Evolutionary conservation across 495 filamentous ascomycete species (phyloP), one percentile per base, ranked within the genome.

Genomic region (Friedmanniomyces simplex): DNA sequence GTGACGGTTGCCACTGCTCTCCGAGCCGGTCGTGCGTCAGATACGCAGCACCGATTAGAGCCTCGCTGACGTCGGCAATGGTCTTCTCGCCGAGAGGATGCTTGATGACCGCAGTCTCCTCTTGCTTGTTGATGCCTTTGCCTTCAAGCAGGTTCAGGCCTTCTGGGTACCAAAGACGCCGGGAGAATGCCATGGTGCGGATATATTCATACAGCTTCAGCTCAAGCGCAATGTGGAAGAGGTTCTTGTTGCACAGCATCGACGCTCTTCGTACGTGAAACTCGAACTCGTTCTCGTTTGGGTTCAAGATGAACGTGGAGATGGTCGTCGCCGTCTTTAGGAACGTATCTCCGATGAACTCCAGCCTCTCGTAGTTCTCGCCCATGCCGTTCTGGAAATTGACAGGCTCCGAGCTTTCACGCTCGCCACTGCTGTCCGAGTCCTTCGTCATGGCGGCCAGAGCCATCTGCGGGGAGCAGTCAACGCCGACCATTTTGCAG

Each of bases 61-160:
- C 93, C 69, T 98, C 93, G 57, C 89, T 95, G 20, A 98, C 91
- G 72, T 98, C 93, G n/a, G 93, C 93, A 67, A 96, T 86, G 3
- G 88, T 83, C 71, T 98, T 98, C 66, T 95, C 87, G 2, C 81
- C 86, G 6, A 98, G 79, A 0, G 72, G 66, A 63, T 96, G 91
- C 21, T 73, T 77, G n/a, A 71, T 66, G 22, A 69, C 67, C 55
- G 79, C 72, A 7, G 73, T 76, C 72, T 76, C 42, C 72, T 71
- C 21, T 77, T 78, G 50, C 81, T 84, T 83, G 4, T 74, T 76
- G 21, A 72, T 69, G 16, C 82, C 78, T 54, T 83, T 85, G 6
- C 85, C 85, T 52, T 77, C 67, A 0, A 84, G 70, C 21, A 86
- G 72, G 39, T 72, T 78, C 52, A 94, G 74, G 1, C 87, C 87